Evolutionary conservation across 2,329 filamentous ascomycete genomes (phyloP), one percentile per base, ranked within the genome.

Genomic region (Colletotrichum theobromicola): DNA sequence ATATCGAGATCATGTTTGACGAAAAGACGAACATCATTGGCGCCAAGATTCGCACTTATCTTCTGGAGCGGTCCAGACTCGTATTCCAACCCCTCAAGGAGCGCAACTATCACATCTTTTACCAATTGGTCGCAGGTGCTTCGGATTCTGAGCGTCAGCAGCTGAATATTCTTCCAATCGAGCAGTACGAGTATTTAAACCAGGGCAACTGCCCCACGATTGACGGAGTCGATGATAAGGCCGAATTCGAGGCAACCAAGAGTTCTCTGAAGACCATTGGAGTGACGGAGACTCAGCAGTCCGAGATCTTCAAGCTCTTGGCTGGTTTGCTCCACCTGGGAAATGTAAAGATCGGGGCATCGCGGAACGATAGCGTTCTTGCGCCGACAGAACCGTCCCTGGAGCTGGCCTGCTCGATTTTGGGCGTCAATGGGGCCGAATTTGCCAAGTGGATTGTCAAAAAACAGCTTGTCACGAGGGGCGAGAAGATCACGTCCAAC

Each of bases 1-100:
- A 99, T 85, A 98, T 99, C 80, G 97, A 99, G 87, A 99, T 99
- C 83, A 96, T 98, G 95, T 99, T 99, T 84, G 96, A 98, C 86
- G 92, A 95, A 77, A 91, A 93, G 81, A 98, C 95, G 76, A 97
- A 97, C 83, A 99, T 99, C 80, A 98, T 98, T 81, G 97, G 97
- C 79, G 97, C 97, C 71, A 97, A 97, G 87, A 99, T 99, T 82
- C 91, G 97, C 79, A 98, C 96, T 70, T 99, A 99, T 82, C 89
- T 99, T 78, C 89, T 99, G 58, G 97, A 99, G 84, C 94, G 97
- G 75, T 98, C 97, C 76, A 93, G 97, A 86, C 88, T 99, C 80
- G 97, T 98, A 21, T 99, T 98, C 85, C 97, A 99, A 83, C 97
- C 97, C 55, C 88, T 98, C 77, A 98, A 98, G 87, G 97, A 99